Percentiles rank a stretch among this genome's conserved stretches.
Conservation (phyloP, 129 eudicot species). For the Gnaphalium uliginosum region DNA sequence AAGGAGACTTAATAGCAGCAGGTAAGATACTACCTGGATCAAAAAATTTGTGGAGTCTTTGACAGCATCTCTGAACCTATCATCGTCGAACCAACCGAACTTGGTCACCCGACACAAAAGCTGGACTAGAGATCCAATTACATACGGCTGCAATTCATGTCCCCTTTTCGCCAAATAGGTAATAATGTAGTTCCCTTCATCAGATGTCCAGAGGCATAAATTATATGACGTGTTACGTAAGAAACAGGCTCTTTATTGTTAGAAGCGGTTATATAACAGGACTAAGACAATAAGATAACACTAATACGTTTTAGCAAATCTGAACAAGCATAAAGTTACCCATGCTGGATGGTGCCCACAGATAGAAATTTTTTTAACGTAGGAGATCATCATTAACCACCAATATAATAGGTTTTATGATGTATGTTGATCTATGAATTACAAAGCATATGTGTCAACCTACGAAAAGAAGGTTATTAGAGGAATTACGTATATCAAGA, state of each 20-base stretch:
- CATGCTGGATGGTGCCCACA: not conserved
- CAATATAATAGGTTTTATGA: not conserved
- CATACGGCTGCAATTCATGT: conserved; percentile 87
- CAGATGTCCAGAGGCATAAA: conserved; percentile 34
- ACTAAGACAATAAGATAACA: conserved; percentile 5
- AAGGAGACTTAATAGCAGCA: not conserved
- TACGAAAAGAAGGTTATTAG: conserved; percentile 23
- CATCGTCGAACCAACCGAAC: conserved; percentile 97
- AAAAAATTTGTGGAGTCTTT: conserved; percentile 83
- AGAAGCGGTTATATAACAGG: not conserved
- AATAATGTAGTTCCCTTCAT: conserved; percentile 88
- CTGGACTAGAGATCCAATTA: conserved; percentile 85
- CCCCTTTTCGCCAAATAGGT: conserved; percentile 97
- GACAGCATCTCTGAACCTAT: conserved; percentile 83
- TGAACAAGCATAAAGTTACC: not conserved
- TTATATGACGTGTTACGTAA: conserved; percentile 28
- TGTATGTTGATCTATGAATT: conserved; percentile 15
- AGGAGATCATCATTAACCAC: not conserved
- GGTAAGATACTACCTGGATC: conserved; percentile 61
- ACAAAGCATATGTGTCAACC: not conserved
- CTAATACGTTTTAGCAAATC: not conserved
- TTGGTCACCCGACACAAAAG: conserved; percentile 88
- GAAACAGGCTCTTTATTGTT: conserved; percentile 2
- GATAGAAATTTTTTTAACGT: not conserved
- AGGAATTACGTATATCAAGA: conserved; percentile 88